Evolutionary conservation across 768 basidiomycete species (phyloP), one percentile per base, ranked within the genome.

Genomic region (Suillus luteus): DNA sequence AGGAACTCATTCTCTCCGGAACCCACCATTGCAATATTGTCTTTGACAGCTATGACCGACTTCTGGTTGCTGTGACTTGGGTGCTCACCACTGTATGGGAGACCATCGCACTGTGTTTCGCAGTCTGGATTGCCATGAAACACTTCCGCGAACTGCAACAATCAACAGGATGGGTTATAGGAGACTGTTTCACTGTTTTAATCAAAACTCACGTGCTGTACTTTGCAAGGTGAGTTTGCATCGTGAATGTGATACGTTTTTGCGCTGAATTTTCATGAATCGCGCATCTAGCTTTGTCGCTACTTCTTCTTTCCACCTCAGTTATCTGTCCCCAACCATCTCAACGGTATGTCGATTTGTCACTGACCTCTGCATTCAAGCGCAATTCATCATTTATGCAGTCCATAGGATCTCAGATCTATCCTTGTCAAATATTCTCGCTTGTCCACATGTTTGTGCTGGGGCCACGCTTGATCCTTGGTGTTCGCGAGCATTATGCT

Each of bases 191-290:
- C 3, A 3, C 43, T 19, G 2, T 19, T 19, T 15, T 40, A 40
- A 14, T 40, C 5, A 44, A 19, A 44, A 44, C 19, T 44, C 43
- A 19, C 19, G 43, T 44, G 19, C 8, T 44, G 9, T 44, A 44
- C 19, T 14, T 61, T 62, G 37, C 71, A 10, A 44, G 43, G 43
- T 44, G 5, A 44, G 19, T 8, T 19, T 19, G 19, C 9, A 44
- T 19, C 17, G 43, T 43, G 17, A 19, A 43, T 43, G 7, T 19
- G 17, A 19, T 9, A 1, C 8, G 27, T 27, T 44, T 44, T 19
- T 19, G 8, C 19, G 19, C 43, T 44, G 19, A 44, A 19, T 8
- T 9, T 9, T 44, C 8, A 19, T 8, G 19, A 44, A 44, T 44
- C 19, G 8, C 19, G 19, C 43, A 9, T 3, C 43, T 44, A 19